phyloP scores from a whole-genome alignment of 495 filamentous ascomycete species.

The Parachaetomium inaequale region DNA sequence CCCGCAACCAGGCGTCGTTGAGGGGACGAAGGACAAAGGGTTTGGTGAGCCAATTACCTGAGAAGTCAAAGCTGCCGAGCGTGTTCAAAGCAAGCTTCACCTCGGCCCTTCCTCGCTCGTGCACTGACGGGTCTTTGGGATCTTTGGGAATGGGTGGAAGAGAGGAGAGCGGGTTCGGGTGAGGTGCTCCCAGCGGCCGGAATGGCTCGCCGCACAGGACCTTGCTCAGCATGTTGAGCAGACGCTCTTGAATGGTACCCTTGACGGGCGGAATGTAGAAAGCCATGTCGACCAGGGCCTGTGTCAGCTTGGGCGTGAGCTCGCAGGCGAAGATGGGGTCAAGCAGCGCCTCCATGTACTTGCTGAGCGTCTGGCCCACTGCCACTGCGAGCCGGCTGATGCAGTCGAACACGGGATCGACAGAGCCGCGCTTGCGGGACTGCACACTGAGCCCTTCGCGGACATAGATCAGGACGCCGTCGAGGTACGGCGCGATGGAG shows the following conservation, averaged over 20 bases:
- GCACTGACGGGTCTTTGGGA: constrained; percentile 66
- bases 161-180: constrained; percentile 57
- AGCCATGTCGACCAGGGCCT: constrained; percentile 95
- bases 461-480: constrained; percentile 87
- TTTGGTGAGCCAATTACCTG: constrained; percentile 42
- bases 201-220: constrained; percentile 90
- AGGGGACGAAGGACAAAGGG: background rate
- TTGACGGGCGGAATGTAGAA: constrained; percentile 97
- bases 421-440: constrained; percentile 64
- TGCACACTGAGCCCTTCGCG: constrained; percentile 84
- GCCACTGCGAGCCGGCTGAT: constrained; percentile 94
- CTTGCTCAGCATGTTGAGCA: constrained; percentile 91
- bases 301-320: constrained; percentile 83
- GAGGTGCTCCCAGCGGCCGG: constrained; percentile 82
- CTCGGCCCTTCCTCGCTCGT: constrained; percentile 77
- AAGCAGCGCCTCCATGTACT: constrained; percentile 93
- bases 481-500: constrained; percentile 90
- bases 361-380: constrained; percentile 93
- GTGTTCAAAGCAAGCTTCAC: constrained; percentile 90
- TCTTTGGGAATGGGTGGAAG: constrained; percentile 83
- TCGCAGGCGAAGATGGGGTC: constrained; percentile 97
- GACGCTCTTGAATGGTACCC: constrained; percentile 82
- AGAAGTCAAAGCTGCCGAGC: constrained; percentile 94
- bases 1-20: constrained; percentile 1
- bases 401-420: constrained; percentile 96